Conservation (phyloP, 805 yeast species). For the Yamadazyma akitaensis region DNA sequence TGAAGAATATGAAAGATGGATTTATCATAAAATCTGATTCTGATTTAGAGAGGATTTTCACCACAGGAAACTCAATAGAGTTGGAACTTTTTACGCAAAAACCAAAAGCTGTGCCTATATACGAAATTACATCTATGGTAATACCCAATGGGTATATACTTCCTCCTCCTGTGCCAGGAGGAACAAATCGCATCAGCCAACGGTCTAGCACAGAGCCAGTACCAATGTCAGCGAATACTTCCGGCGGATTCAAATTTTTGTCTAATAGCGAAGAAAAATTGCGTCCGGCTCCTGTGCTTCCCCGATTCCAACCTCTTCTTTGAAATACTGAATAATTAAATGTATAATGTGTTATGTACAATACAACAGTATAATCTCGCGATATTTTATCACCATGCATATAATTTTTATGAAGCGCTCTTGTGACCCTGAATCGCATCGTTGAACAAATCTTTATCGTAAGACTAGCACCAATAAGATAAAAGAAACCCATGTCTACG, state of each 20-base stretch:
- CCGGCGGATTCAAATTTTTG: constrained; percentile 16
- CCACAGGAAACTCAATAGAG: constrained; percentile 27
- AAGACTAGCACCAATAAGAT: no score
- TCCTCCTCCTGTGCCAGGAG: constrained; percentile 29
- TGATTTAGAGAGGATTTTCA: constrained; percentile 39
- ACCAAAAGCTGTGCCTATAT: constrained; percentile 32
- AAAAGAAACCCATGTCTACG: not conserved
- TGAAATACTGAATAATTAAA: not conserved
- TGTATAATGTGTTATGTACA: not conserved
- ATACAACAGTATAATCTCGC: no score
- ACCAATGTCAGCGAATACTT: not conserved
- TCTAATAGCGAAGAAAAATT: constrained; percentile 19
- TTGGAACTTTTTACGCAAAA: constrained; percentile 36
- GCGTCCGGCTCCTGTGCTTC: constrained; percentile 29
- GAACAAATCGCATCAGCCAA: constrained; percentile 4
- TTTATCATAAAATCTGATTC: constrained; percentile 27
- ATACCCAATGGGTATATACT: constrained; percentile 22
- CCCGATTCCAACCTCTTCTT: constrained; percentile 32
- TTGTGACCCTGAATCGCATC: no score
- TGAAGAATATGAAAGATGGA: constrained; percentile 25
- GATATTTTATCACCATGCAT: not conserved
- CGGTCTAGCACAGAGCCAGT: constrained; percentile 8
- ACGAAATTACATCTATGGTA: constrained; percentile 34
- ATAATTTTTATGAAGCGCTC: no score
- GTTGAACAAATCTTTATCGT: no score